Base-by-base conservation (phyloP, 352 stramenopile genomes). In the Phytophthora sojae region DNA sequence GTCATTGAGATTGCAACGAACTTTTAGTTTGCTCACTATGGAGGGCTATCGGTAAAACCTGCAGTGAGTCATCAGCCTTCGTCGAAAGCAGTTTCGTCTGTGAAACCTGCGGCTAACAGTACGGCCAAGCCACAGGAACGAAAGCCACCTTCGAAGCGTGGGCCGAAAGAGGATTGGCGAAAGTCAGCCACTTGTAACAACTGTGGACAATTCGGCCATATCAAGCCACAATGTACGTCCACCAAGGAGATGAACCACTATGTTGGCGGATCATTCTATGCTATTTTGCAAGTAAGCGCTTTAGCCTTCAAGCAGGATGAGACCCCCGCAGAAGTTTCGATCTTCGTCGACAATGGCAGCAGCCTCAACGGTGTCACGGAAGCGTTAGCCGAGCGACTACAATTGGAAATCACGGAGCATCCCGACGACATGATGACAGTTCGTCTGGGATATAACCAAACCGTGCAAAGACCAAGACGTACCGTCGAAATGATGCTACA, bases 271-370 rank as follows among this genome's bases (percentile, higher is more conserved):
- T 14, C 19, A 4, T 65, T 57, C 3, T 50, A 57, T 32, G 44
- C 58, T 4, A 57, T 57, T 29, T 17, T 65, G 7, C 47, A 65
- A 19, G 58, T 39, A n/a, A 17, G 57, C 35, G 58, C 58, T 51
- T n/a, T 17, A 35, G 45, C 49, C 32, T 57, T 42, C 45, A 54
- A 45, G 19, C 7, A 32, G 35, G 45, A 57, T 23, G 45, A 65
- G 19, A 11, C 9, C 14, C 1, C 9, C 2, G 30, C 3, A 11
- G 0, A 9, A 6, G 58, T 57, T 7, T 23, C 58, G 4, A 37
- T 57, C 6, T 52, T 65, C 42, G 25, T 65, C 26, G 58, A 65
- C 45, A 57, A 57, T 17, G 58, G 32, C n/a, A 32, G 58, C 21
- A 57, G 58, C 0, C 11, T 65, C 17, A 65, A 58, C 32, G 58